Evolutionary conservation across 2,329 filamentous ascomycete species (phyloP), one percentile per base, ranked within the genome.

Genomic region (Thelonectria olida): DNA sequence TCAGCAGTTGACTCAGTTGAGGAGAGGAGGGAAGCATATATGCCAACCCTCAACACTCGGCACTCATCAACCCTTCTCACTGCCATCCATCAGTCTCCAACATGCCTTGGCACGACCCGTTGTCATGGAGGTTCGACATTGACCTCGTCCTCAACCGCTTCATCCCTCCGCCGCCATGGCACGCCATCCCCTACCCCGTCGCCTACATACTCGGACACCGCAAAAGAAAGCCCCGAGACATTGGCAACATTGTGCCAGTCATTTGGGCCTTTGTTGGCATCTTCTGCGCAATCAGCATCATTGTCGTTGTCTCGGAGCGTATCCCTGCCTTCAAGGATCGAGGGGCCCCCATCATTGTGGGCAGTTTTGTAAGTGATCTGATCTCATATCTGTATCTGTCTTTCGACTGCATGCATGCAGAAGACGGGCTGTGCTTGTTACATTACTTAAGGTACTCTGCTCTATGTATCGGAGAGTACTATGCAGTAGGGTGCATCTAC

Each of bases 91-190:
- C n/a, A n/a, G n/a, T 12, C 34, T 38, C 22, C 7, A 19, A 39
- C 15, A 67, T 71, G 60, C 55, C 67, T 42, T 56, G 62, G 28
- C 12, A 44, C n/a, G 27, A 67, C 15, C 69, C 67, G 1, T 67
- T 39, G 19, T 63, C 64, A 31, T 84, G 82, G 79, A 82, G 89
- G 71, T 88, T 96, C 76, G 87, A 96, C 77, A 85, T 97, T 65
- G 93, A 97, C 81, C 79, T 78, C n/a, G 87, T 90, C 73, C 74
- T 96, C 51, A 93, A 95, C 74, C 90, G 84, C 3, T 82, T 88
- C 62, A 73, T 96, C 22, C 91, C 91, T 8, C 80, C 85, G 13
- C 89, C 90, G 39, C 86, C 85, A 67, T 84, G 92, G 74, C 79
- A 84, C 25, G 78, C 80, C 44, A 72, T 97, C 1, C 93, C 93